These are phyloP conservation scores for Globisporangium spiculum DNA, from an alignment of 352 stramenopile species.

Conservation along the genomic window DNA sequence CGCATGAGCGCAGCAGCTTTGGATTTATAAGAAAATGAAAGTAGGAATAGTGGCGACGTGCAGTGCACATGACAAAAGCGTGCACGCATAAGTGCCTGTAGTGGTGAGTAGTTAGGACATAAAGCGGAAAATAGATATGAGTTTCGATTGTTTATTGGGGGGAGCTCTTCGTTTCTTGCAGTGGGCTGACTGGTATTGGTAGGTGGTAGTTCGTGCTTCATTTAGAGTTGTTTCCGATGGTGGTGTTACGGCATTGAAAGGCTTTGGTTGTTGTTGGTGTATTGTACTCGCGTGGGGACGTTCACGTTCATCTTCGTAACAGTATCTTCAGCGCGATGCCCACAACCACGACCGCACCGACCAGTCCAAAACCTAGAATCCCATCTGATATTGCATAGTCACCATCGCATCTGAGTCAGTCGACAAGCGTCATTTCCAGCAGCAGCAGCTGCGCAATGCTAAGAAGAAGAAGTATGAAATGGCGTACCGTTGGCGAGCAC, in stretches of 20 bases:
- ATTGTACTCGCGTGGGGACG: neutral
- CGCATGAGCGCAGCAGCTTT: neutral
- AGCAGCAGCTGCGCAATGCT: neutral
- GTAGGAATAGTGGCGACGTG: neutral
- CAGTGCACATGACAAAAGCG: neutral
- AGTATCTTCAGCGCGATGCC: slow-evolving; percentile 72
- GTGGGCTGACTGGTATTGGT: neutral
- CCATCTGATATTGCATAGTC: slow-evolving; percentile 30
- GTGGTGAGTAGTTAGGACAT: slow-evolving; percentile 5
- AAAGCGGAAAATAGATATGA: slow-evolving; percentile 7
- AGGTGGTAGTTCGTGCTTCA: neutral
- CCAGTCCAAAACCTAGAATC: slow-evolving; percentile 63
- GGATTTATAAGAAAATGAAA: slow-evolving; percentile 3
- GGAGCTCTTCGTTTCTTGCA: neutral
- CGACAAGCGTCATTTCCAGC: neutral
- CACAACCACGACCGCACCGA: slow-evolving; percentile 68
- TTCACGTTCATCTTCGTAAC: slow-evolving; percentile 55
- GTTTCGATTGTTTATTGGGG: slow-evolving; percentile 4
- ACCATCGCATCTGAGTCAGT: neutral
- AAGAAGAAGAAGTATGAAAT: neutral
- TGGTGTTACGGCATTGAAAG: neutral
- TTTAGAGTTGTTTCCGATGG: neutral
- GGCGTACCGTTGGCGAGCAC: slow-evolving; percentile 48
- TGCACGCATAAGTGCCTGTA: neutral
- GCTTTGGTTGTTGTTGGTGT: neutral